phyloP scores from a whole-genome alignment of 768 basidiomycete species.

The Amanita polypyramis region DNA sequence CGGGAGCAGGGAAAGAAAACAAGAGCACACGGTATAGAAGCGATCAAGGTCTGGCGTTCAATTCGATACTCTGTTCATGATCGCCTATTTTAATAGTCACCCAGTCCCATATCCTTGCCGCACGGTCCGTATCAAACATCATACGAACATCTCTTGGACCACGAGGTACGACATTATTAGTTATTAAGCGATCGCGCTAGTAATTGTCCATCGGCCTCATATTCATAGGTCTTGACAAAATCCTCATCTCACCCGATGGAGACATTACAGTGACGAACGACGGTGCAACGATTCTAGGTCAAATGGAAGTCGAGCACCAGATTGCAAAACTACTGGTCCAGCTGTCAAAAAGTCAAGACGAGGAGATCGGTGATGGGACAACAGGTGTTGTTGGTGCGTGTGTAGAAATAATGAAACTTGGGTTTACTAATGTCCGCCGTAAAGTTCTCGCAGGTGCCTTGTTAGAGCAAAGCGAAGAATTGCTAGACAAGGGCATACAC shows the following conservation, averaged over 20 bases:
- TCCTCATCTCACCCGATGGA: conserved; percentile 91
- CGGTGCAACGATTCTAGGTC: conserved; percentile 94
- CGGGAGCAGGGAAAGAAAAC: conserved; percentile 91
- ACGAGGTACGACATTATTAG: conserved; percentile 43
- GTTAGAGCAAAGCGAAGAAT: conserved; percentile 84
- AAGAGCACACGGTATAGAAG: conserved; percentile 83
- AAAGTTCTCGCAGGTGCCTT: conserved; percentile 95
- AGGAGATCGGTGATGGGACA: conserved; percentile 98
- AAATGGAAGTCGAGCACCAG: conserved; percentile 99
- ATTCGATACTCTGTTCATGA: conserved; percentile 9
- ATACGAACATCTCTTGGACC: conserved; percentile 93
- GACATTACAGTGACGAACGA: conserved; percentile 99
- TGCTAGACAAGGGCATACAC: conserved; percentile 99
- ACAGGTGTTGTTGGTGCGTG: conserved; percentile 95
- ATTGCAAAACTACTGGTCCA: conserved; percentile 97
- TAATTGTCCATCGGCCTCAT: conserved; percentile 4
- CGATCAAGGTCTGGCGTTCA: conserved; percentile 66
- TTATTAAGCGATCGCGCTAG: not conserved
- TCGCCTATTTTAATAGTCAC: conserved; percentile 2
- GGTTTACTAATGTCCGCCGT: not conserved
- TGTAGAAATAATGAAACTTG: conserved; percentile 3
- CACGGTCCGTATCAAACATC: conserved; percentile 88
- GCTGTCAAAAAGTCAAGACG: conserved; percentile 95
- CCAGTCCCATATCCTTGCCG: conserved; percentile 92
- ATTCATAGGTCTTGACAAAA: conserved; percentile 79